Evolutionary conservation across 345 rosid genomes (phyloP), one percentile per base, ranked within the genome.

Genomic region (Gossypium sturtianum): DNA sequence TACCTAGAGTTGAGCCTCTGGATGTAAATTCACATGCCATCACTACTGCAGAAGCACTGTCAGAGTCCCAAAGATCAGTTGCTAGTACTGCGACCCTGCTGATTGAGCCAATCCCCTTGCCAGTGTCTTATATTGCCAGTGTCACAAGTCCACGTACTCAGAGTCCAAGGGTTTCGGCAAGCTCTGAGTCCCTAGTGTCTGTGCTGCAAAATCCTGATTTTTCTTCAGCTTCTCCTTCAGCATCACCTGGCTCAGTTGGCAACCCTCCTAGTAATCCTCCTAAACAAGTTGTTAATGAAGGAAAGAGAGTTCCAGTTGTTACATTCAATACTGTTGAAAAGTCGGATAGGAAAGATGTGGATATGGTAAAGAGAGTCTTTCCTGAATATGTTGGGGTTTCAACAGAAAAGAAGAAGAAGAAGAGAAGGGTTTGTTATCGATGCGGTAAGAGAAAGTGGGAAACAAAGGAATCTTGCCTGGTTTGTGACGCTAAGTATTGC

Each of bases 391-490:
- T 86, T 29, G 88, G 83, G 4, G 85, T 88, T 69, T 85, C 91
- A 0, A 89, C 87, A 64, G 94, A 85, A 65, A 84, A 75, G 86
- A 91, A 75, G 38, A 59, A 47, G 86, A 89, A 83, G 66, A 88
- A 83, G 67, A 87, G 83, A 22, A 88, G 89, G 71, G 86, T 82
- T 63, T 96, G 99, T 79, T 86, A 73, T 72, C 77, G 97, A 73
- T 96, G 99, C 34, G 88, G 93, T 3, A 96, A 89, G 84, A 89
- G 89, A 27, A 96, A 92, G 84, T 96, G 99, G 99, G 99, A 96
- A 74, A 76, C 85, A 43, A 96, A 93, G 79, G 99, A 93, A 72
- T 86, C 97, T 4, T 96, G 99, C 76, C 81, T 91, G 52, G 99
- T 93, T 67, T 96, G 99, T 82, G 97, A 88, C 79, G 89, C 90